Evolutionary conservation across 2,329 filamentous ascomycete species (phyloP).

Genomic region (Alternaria sp.): DNA sequence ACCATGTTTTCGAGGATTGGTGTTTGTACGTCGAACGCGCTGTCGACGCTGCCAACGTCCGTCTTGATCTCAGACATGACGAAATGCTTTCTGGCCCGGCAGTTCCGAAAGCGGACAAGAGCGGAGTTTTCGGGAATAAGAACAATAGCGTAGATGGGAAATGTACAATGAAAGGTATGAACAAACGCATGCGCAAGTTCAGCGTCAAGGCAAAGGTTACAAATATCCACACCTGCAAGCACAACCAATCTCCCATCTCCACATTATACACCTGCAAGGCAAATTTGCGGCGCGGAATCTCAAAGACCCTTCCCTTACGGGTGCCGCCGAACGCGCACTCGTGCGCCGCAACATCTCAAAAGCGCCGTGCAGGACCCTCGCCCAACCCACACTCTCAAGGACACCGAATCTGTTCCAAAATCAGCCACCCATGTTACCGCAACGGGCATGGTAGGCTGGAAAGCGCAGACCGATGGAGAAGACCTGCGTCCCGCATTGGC

Average conservation of each 20-base stretch:
- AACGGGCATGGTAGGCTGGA: slow-evolving; percentile 11
- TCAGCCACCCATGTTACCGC: slow-evolving; percentile 10
- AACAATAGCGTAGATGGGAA: neutral
- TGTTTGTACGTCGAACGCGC: slow-evolving; percentile 40
- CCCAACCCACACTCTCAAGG: slow-evolving; percentile 3
- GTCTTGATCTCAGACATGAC: slow-evolving; percentile 31
- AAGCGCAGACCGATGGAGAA: slow-evolving; percentile 21
- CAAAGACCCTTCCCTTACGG: neutral
- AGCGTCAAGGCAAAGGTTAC: neutral
- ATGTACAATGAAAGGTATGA: neutral
- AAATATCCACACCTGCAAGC: neutral
- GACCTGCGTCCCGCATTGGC: slow-evolving; percentile 36
- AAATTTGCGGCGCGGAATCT: slow-evolving; percentile 11
- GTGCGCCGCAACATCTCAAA: slow-evolving; percentile 4
- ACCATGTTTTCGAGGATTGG: slow-evolving; percentile 50
- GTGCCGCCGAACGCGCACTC: slow-evolving; percentile 9
- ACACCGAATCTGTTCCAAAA: slow-evolving; percentile 14
- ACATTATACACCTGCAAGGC: neutral
- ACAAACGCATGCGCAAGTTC: neutral
- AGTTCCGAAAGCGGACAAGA: slow-evolving; percentile 16
- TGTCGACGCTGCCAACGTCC: slow-evolving; percentile 18
- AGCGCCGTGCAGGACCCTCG: slow-evolving; percentile 9
- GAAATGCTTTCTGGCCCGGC: slow-evolving; percentile 19
- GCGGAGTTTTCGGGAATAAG: slow-evolving; percentile 25
- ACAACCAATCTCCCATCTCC: neutral